Percentiles rank a stretch among this genome's conserved stretches.
These are phyloP conservation scores for Allomyces macrogynus DNA, from an alignment of 192 early-diverging fungal species.

Conservation along the genomic window DNA sequence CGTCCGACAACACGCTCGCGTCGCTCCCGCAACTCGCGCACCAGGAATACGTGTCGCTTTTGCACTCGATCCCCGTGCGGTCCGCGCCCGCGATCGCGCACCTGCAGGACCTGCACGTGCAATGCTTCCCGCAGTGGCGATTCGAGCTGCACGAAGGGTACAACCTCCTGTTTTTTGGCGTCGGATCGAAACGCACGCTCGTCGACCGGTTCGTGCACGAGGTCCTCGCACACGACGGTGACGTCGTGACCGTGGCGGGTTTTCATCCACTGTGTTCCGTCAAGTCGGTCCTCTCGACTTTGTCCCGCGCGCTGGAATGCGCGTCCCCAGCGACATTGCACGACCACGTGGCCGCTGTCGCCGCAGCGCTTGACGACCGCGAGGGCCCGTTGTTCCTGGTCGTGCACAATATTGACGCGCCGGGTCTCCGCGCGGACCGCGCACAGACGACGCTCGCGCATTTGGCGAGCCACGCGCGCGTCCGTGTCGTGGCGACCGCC, in stretches of 20 bases:
- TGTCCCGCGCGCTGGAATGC: neutral
- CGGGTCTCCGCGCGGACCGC: conserved; percentile 43
- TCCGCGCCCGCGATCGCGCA: conserved; percentile 20
- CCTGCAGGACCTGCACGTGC: conserved; percentile 28
- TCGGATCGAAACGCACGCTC: conserved; percentile 74
- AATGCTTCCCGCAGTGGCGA: conserved; percentile 66
- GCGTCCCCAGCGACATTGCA: conserved; percentile 24
- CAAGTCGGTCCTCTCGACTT: conserved; percentile 10
- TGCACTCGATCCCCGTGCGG: conserved; percentile 10
- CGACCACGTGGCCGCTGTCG: conserved; percentile 46
- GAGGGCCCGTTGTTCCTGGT: conserved; percentile 44
- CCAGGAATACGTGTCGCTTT: conserved; percentile 33
- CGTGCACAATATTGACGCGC: conserved; percentile 78
- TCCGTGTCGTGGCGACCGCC: conserved; percentile 63
- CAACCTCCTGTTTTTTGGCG: conserved; percentile 79
- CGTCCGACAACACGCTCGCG: conserved; percentile 73
- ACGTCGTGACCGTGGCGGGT: conserved; percentile 57
- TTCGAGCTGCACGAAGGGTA: conserved; percentile 69
- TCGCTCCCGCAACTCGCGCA: conserved; percentile 56
- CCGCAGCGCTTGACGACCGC: conserved; percentile 33
- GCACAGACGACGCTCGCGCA: conserved; percentile 41
- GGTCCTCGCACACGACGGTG: conserved; percentile 29
- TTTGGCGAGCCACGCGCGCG: conserved; percentile 38
- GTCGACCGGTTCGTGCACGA: conserved; percentile 49
- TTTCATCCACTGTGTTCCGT: conserved; percentile 57